Evolutionary conservation across 2,329 filamentous ascomycete genomes (phyloP), one percentile per base, ranked within the genome.

Genomic region (Colletotrichum sojae): DNA sequence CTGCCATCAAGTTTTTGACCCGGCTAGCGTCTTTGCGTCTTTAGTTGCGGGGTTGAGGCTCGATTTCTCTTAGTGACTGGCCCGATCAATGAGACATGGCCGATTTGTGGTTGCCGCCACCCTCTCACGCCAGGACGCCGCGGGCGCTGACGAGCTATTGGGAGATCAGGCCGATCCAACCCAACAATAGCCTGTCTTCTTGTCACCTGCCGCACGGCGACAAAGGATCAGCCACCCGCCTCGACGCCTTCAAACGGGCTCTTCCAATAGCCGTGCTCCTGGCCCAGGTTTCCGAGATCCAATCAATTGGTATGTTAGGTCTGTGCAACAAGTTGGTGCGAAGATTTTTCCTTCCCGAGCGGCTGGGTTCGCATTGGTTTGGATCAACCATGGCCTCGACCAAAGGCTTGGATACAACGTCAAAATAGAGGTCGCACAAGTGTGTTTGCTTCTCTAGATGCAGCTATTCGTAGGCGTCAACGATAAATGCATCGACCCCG

Each of bases 191-290:
- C 1, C 46, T 61, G 49, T 20, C 39, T 9, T n/a, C 40, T 54
- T 60, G 66, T 66, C 66, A 56, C 36, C 66, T 66, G 55, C 51
- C 66, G 55, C 31, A 27, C 45, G 27, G 31, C 55, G 36, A 25
- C 36, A 48, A 59, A 66, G 62, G 62, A 60, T 66, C 66, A 69
- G 62, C 62, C 66, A 69, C 62, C 62, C 62, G 56, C 27, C 20
- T 46, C 59, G 36, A 31, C 15, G 36, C 36, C 36, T n/a, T 36
- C 31, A 36, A 20, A 10, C 25, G 25, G 22, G 16, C 25, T 31
- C 58, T 27, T 27, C 39, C 43, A 52, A 60, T 55, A 56, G 3
- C 62, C 51, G 62, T 69, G 66, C 55, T 39, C 16, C 39, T 1
- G 20, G 48, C 31, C 63, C 31, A n/a, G 45, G 20, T 56, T 31